Base-by-base conservation (phyloP, 495 filamentous ascomycete species). In the Talaromyces proteolyticus region DNA sequence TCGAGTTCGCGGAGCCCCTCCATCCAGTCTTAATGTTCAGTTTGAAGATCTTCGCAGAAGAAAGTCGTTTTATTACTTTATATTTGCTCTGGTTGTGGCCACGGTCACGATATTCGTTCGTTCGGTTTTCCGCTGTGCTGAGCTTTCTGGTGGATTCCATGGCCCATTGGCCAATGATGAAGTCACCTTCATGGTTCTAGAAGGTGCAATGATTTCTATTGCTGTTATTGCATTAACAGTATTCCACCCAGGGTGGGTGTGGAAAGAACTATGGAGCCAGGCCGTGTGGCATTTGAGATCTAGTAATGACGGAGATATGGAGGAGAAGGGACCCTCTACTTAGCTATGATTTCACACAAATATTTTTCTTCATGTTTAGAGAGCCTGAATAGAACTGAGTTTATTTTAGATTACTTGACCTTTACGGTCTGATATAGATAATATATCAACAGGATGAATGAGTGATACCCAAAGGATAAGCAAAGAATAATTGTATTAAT, bases 151-250 rank as follows among this genome's bases (percentile, higher is more conserved):
- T n/a, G 85, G 85, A n/a, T 88, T 81, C 64, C 48, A 63, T 10
- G 77, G 85, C 19, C 47, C 57, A 1, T 60, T 88, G 44, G 82
- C 77, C 42, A 75, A 70, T 43, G 64, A 86, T 38, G 71, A 90
- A 64, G 66, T 74, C 10, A 55, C 79, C 7, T 85, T 88, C 59
- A 80, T 90, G 68, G 68, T 86, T 21, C 73, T 90, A 18, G 86
- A 90, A 67, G 81, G 84, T 19, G 64, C 78, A n/a, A 82, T 89
- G 82, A 79, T 90, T 57, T 63, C 73, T 12, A 55, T 82, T 41
- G 80, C 85, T 0, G 72, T 75, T 5, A 52, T 81, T 22, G 66
- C 64, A 18, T 53, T 88, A 51, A 86, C 82, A 16, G 58, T 74
- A 29, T 72, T 82, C 50, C 84, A 86, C 54, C 84, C 84, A 0